A percentile compares a stretch with the other conserved stretches of the same genome.
Evolutionary conservation across 1,284 basidiomycete species (phyloP).

Genomic region (Pseudozyma sp.): DNA sequence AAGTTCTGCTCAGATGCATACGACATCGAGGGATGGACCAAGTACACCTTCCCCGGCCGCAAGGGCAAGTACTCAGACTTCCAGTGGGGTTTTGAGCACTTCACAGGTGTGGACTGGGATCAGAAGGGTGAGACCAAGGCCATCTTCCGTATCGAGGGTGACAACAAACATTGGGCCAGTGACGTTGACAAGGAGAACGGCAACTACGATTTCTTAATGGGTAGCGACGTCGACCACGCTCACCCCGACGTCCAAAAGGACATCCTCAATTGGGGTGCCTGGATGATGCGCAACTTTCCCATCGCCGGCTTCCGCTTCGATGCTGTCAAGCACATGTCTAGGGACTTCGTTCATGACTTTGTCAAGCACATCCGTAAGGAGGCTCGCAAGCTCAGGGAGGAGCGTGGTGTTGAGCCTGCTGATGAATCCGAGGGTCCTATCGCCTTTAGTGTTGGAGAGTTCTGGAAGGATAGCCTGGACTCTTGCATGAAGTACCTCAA

Average conservation of each 20-base stretch:
- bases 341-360: slow-evolving; percentile 73
- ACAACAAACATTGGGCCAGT: slow-evolving; percentile 72
- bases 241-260: slow-evolving; percentile 78
- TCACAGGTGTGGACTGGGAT: slow-evolving; percentile 86
- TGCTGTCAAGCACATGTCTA: slow-evolving; percentile 63
- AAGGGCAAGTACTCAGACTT: slow-evolving; percentile 75
- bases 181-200: slow-evolving; percentile 70
- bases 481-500: slow-evolving; percentile 66
- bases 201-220: slow-evolving; percentile 71
- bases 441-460: slow-evolving; percentile 61
- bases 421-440: slow-evolving; percentile 59
- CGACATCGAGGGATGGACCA: slow-evolving; percentile 68
- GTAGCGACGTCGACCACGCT: slow-evolving; percentile 78
- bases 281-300: slow-evolving; percentile 68
- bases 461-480: slow-evolving; percentile 55
- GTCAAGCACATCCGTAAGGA: slow-evolving; percentile 72
- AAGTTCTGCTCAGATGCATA: slow-evolving; percentile 39
- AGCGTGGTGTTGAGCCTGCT: slow-evolving; percentile 39
- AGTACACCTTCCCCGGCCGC: slow-evolving; percentile 83
- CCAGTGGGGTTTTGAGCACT: slow-evolving; percentile 71
- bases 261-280: slow-evolving; percentile 74
- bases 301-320: slow-evolving; percentile 64
- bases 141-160: slow-evolving; percentile 73
- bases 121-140: slow-evolving; percentile 76
- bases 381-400: slow-evolving; percentile 45